A percentile compares a stretch with the other conserved stretches of the same genome.
Evolutionary conservation across 1,284 basidiomycete species (phyloP).

Genomic region (Cutaneotrichosporon spelunceum): DNA sequence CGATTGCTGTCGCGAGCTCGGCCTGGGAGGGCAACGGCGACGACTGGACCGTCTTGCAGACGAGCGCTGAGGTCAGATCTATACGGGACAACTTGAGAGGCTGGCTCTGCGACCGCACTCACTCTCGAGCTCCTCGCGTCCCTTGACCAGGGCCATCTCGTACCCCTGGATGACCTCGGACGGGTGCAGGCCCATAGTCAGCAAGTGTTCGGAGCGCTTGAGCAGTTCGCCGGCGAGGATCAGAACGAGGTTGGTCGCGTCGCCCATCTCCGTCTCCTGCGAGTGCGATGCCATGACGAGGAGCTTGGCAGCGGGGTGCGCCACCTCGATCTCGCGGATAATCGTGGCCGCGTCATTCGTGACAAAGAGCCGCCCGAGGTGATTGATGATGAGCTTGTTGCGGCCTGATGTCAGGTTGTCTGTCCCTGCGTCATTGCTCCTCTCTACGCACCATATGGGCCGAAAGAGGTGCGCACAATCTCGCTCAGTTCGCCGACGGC

Average conservation of each 20-base stretch:
- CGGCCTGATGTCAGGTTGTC: slow-evolving; percentile 59
- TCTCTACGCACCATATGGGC: slow-evolving; percentile 74
- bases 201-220: slow-evolving; percentile 86
- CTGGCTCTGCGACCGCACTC: slow-evolving; percentile 47
- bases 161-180: slow-evolving; percentile 93
- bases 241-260: slow-evolving; percentile 91
- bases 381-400: slow-evolving; percentile 95
- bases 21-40: slow-evolving; percentile 73
- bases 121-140: slow-evolving; percentile 87
- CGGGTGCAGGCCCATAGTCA: slow-evolving; percentile 95
- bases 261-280: slow-evolving; percentile 98
- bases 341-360: slow-evolving; percentile 99
- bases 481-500: slow-evolving; percentile 91
- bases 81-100: background rate
- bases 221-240: slow-evolving; percentile 94
- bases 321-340: slow-evolving; percentile 95
- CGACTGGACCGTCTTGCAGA: slow-evolving; percentile 30
- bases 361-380: slow-evolving; percentile 91
- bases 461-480: slow-evolving; percentile 93
- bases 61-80: slow-evolving; percentile 44
- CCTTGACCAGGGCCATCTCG: slow-evolving; percentile 85
- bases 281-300: slow-evolving; percentile 97
- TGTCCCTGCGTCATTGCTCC: background rate
- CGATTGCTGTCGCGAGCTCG: slow-evolving; percentile 76
- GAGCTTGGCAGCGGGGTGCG: slow-evolving; percentile 95